Evolutionary conservation across 176 grass and related monocot species (phyloP).

Genomic region (Pontederia crassipes): DNA sequence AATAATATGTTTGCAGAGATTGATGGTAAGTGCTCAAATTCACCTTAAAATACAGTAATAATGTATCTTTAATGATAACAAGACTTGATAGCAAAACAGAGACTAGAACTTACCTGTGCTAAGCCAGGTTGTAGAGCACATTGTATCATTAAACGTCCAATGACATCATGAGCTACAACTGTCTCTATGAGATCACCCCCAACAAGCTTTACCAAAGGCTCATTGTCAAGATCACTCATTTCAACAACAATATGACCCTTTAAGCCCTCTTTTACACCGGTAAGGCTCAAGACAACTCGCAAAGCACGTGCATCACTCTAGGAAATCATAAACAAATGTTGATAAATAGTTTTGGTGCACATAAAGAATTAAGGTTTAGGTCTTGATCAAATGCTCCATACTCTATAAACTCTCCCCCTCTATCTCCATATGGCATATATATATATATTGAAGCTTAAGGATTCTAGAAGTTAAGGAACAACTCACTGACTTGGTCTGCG

Average conservation of each 20-base stretch:
- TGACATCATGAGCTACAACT: constrained; percentile 97
- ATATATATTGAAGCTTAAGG: no score
- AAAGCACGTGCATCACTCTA: constrained; percentile 96
- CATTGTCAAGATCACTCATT: constrained; percentile 98
- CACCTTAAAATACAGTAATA: no score
- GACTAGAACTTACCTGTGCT: constrained; percentile 52
- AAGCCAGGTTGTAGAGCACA: constrained; percentile 96
- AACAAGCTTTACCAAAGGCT: constrained; percentile 95
- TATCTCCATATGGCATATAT: no score
- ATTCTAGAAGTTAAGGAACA: not conserved
- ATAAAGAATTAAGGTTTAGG: no score
- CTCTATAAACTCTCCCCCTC: no score
- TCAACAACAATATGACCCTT: constrained; percentile 92
- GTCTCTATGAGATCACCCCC: constrained; percentile 93
- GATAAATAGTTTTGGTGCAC: no score
- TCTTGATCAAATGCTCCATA: no score
- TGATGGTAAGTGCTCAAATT: no score
- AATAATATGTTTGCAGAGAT: no score
- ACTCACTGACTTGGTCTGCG: constrained; percentile 86
- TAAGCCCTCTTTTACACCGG: constrained; percentile 91
- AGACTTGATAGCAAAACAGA: not conserved
- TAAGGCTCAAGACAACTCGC: constrained; percentile 88
- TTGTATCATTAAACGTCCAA: constrained; percentile 99
- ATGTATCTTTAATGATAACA: no score
- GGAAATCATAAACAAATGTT: not conserved